phyloP scores from a whole-genome alignment of 768 basidiomycete genomes.

The Fistulinella prunicolor region DNA sequence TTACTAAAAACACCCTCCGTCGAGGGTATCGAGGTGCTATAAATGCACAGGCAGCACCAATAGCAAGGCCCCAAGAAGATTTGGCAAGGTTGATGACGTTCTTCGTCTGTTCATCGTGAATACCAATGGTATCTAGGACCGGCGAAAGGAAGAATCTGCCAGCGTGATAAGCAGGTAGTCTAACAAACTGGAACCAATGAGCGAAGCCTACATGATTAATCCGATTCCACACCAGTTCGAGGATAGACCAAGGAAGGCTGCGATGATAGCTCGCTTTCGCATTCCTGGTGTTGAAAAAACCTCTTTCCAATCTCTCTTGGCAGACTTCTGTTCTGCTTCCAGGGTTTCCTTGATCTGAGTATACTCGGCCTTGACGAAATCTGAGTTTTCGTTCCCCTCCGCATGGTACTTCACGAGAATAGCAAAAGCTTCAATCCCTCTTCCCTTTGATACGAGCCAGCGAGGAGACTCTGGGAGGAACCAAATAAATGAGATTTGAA shows the following conservation, averaged over 20 bases:
- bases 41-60: slow-evolving; percentile 1
- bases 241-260: slow-evolving; percentile 14
- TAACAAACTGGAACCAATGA: fast-evolving
- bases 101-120: slow-evolving; percentile 21
- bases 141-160: slow-evolving; percentile 10
- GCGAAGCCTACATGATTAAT: slow-evolving; percentile 3
- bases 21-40: slow-evolving; percentile 15
- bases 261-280: slow-evolving; percentile 13
- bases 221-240: slow-evolving; percentile 15
- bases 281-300: slow-evolving; percentile 13
- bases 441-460: slow-evolving; percentile 59
- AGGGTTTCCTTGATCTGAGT: slow-evolving; percentile 55
- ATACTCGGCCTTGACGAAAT: slow-evolving; percentile 58
- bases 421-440: slow-evolving; percentile 44
- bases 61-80: slow-evolving; percentile 11
- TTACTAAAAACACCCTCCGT: slow-evolving; percentile 16
- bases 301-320: not conserved
- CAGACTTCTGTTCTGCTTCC: slow-evolving; percentile 23
- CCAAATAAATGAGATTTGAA: slow-evolving; percentile 55
- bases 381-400: slow-evolving; percentile 49
- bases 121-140: slow-evolving; percentile 17
- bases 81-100: slow-evolving; percentile 13
- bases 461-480: slow-evolving; percentile 65
- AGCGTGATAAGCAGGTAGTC: not conserved
- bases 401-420: slow-evolving; percentile 59